phyloP scores from a whole-genome alignment of 805 yeast species.

The Wickerhamiella musiphila region DNA sequence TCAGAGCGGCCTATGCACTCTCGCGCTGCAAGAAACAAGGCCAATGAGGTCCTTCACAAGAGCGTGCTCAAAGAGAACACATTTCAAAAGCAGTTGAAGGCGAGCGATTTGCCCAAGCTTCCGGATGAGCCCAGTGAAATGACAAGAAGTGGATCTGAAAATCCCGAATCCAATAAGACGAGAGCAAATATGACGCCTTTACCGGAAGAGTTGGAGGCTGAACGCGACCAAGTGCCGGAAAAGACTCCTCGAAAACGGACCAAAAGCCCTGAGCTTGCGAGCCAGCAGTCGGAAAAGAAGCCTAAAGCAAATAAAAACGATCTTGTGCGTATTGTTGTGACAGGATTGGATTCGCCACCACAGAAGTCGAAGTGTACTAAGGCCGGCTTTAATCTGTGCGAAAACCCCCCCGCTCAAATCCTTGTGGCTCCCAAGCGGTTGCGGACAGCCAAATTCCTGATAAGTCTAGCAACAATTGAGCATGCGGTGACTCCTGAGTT shows the following conservation, averaged over 20 bases:
- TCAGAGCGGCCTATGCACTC: slow-evolving; percentile 9
- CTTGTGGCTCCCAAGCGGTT: slow-evolving; percentile 61
- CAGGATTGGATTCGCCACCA: slow-evolving; percentile 16
- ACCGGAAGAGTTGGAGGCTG: not conserved
- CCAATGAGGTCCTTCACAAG: slow-evolving; percentile 46
- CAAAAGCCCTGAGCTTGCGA: too few relatives aligned
- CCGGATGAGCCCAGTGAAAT: not conserved
- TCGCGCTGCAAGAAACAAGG: slow-evolving; percentile 42
- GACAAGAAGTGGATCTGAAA: too few relatives aligned
- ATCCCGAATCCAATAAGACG: not conserved
- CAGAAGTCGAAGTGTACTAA: slow-evolving; percentile 15
- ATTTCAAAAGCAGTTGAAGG: slow-evolving; percentile 32
- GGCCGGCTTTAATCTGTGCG: slow-evolving; percentile 40
- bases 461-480: slow-evolving; percentile 38
- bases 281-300: not conserved
- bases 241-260: too few relatives aligned
- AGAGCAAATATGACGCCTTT: too few relatives aligned
- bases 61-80: slow-evolving; percentile 52
- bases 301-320: not conserved
- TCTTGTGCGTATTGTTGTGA: slow-evolving; percentile 11
- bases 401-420: slow-evolving; percentile 26
- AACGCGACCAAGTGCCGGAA: slow-evolving; percentile 2
- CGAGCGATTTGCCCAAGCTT: not conserved
- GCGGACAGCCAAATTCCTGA: slow-evolving; percentile 75
- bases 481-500: slow-evolving; percentile 16